Evolutionary conservation across 2,329 filamentous ascomycete species (phyloP).

Genomic region (Helotiales sp.): DNA sequence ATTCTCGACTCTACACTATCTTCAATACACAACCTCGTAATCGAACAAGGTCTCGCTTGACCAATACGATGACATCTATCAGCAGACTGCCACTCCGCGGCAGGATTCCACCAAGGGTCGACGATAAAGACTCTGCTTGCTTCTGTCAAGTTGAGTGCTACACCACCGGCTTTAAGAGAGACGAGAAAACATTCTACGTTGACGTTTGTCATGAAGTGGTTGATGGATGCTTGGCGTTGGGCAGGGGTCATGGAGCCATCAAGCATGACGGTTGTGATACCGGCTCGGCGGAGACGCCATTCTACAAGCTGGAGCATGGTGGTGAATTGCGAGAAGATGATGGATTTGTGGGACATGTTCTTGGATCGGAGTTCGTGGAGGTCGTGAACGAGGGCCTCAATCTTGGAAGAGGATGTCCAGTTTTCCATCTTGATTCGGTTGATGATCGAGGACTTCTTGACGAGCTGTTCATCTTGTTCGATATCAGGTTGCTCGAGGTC

Average conservation of each 20-base stretch:
- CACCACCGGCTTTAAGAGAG: constrained; percentile 92
- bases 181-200: constrained; percentile 96
- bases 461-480: constrained; percentile 80
- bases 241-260: constrained; percentile 96
- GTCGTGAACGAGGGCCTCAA: constrained; percentile 93
- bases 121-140: constrained; percentile 94
- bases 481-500: constrained; percentile 95
- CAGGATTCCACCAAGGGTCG: constrained; percentile 99
- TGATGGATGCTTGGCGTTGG: constrained; percentile 89
- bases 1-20: constrained; percentile 96
- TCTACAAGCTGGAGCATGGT: constrained; percentile 97
- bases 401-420: constrained; percentile 98
- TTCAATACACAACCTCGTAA: constrained; percentile 93
- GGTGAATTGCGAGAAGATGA: constrained; percentile 96
- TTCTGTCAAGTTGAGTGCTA: constrained; percentile 92
- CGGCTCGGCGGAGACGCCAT: constrained; percentile 93
- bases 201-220: constrained; percentile 94
- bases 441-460: constrained; percentile 97
- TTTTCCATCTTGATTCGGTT: constrained; percentile 99
- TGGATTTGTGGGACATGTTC: constrained; percentile 92
- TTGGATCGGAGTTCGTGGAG: constrained; percentile 88
- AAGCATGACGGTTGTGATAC: constrained; percentile 97
- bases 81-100: constrained; percentile 98
- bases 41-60: constrained; percentile 88
- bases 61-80: constrained; percentile 94